Conservation (phyloP, 306 rosid genomes). For the Benincasa hispida region DNA sequence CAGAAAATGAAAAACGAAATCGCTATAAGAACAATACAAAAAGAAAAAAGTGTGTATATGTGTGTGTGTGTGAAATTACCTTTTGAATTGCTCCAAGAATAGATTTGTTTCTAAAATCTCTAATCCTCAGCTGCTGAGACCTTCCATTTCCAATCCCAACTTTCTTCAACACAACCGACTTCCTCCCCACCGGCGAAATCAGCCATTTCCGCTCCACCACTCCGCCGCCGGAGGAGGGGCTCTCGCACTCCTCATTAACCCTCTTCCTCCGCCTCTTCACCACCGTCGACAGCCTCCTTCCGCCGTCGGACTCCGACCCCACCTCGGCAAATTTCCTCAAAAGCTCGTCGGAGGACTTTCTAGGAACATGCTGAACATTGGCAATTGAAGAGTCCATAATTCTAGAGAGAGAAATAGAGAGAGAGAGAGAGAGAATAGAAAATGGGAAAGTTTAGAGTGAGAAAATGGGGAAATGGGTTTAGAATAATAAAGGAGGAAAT, state of each 20-base stretch:
- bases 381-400: conserved; percentile 29
- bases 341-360: conserved; percentile 76
- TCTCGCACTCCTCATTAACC: conserved; percentile 20
- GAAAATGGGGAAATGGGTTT: background rate
- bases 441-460: background rate
- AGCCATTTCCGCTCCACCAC: conserved; percentile 52
- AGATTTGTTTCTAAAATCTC: conserved; percentile 46
- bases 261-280: conserved; percentile 22
- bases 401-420: background rate
- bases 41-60: too few species aligned
- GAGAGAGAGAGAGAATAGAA: background rate
- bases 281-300: conserved; percentile 12
- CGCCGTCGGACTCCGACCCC: conserved; percentile 10
- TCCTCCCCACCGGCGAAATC: conserved; percentile 28
- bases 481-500: background rate
- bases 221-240: conserved; percentile 13
- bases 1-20: too few species aligned
- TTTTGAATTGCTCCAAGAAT: conserved; percentile 52
- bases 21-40: too few species aligned
- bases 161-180: conserved; percentile 33
- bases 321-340: conserved; percentile 56
- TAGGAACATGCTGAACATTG: conserved; percentile 47
- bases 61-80: conserved; percentile 18
- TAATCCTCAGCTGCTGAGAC: conserved; percentile 31
- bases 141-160: conserved; percentile 29